Conservation (phyloP, 2,329 filamentous ascomycete species). For the Aurifilum marmelostoma region DNA sequence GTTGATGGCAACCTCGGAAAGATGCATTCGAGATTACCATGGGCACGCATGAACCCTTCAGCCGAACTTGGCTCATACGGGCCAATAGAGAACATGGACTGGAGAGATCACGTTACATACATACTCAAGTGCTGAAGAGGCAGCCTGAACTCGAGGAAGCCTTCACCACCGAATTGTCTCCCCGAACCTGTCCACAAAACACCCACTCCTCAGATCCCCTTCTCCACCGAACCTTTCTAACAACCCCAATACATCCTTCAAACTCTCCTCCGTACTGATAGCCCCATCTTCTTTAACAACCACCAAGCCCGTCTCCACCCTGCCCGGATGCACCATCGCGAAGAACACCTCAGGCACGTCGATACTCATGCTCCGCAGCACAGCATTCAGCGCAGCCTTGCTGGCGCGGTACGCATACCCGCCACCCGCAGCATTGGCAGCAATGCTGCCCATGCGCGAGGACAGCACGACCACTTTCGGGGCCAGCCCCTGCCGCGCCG, state of each 20-base stretch:
- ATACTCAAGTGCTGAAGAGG: too few species aligned
- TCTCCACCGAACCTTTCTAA: slow-evolving; percentile 16
- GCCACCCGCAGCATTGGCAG: slow-evolving; percentile 17
- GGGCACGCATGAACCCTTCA: too few species aligned
- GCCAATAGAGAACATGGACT: too few species aligned
- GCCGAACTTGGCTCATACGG: too few species aligned
- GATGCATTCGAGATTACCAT: too few species aligned
- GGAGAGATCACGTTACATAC: too few species aligned
- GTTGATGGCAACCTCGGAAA: too few species aligned
- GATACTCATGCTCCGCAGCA: slow-evolving; percentile 24
- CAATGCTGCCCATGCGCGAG: slow-evolving; percentile 24
- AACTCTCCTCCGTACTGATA: slow-evolving; percentile 15
- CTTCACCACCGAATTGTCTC: slow-evolving; percentile 18
- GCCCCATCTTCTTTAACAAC: slow-evolving; percentile 21
- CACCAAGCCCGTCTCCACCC: slow-evolving; percentile 26
- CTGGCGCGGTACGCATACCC: slow-evolving; percentile 28
- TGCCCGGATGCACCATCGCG: slow-evolving; percentile 22
- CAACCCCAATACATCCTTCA: slow-evolving; percentile 8
- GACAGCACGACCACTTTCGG: slow-evolving; percentile 21
- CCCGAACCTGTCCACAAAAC: slow-evolving; percentile 26
- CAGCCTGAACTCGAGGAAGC: too few species aligned
- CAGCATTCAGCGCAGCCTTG: slow-evolving; percentile 26
- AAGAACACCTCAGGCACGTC: slow-evolving; percentile 26
- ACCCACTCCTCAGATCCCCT: slow-evolving; percentile 3
- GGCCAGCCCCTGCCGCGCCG: neutral